Conservation (phyloP, 495 filamentous ascomycete species). For the Penicillium verhagenii region DNA sequence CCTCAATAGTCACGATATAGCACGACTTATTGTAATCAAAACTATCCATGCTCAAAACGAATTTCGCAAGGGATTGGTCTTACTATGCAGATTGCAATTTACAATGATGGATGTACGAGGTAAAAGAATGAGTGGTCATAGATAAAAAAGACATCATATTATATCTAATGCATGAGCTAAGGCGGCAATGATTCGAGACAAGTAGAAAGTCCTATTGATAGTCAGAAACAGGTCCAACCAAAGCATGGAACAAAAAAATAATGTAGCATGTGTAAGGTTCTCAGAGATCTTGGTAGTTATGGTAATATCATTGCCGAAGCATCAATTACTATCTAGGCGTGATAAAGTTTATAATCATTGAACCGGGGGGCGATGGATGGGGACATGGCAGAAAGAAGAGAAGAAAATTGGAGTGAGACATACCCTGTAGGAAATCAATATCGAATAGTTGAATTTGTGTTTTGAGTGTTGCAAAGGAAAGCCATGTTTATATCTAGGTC, state of each 20-base stretch:
- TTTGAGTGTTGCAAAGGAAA: too few relatives aligned
- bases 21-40: constrained; percentile 36
- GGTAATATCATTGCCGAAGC: constrained; percentile 62
- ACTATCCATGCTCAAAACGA: constrained; percentile 11
- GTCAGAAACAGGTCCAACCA: constrained; percentile 31
- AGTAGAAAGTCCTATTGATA: constrained; percentile 8
- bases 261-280: constrained; percentile 35
- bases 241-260: constrained; percentile 17
- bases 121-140: background rate
- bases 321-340: constrained; percentile 86
- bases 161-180: background rate
- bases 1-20: constrained; percentile 27
- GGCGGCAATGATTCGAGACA: background rate
- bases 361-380: constrained; percentile 27
- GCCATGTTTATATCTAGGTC: constrained; percentile 14
- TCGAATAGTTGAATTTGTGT: background rate
- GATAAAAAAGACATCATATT: background rate
- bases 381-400: constrained; percentile 4
- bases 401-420: constrained; percentile 2
- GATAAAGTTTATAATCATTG: constrained; percentile 73
- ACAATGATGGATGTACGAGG: background rate
- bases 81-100: background rate
- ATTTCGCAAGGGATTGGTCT: background rate
- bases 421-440: constrained; percentile 13
- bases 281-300: constrained; percentile 88